These are phyloP conservation scores for Conoideocrella luteorostrata DNA, from an alignment of 2,329 filamentous ascomycete genomes.

Conservation along the genomic window DNA sequence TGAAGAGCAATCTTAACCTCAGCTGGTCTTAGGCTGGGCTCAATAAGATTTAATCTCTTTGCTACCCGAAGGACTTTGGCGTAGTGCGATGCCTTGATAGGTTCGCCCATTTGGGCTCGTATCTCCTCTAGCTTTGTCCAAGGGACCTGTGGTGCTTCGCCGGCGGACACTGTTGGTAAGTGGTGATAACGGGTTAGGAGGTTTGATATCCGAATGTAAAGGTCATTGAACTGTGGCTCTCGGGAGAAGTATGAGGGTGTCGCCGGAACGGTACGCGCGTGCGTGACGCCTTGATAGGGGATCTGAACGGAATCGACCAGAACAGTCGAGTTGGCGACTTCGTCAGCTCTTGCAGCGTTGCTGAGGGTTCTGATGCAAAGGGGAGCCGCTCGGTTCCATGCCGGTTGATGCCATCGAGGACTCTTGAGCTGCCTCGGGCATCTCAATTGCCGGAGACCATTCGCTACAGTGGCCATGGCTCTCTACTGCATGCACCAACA, in stretches of 20 bases:
- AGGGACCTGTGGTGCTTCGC: slow-evolving; percentile 64
- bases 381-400: slow-evolving; percentile 17
- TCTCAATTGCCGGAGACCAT: slow-evolving; percentile 28
- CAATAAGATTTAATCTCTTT: slow-evolving; percentile 77
- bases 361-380: slow-evolving; percentile 20
- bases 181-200: slow-evolving; percentile 66
- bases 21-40: slow-evolving; percentile 66
- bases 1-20: slow-evolving; percentile 61
- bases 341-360: slow-evolving; percentile 13
- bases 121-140: slow-evolving; percentile 80
- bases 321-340: slow-evolving; percentile 11
- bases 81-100: slow-evolving; percentile 71
- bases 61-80: slow-evolving; percentile 68
- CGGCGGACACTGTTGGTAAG: slow-evolving; percentile 61
- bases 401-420: slow-evolving; percentile 22
- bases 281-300: slow-evolving; percentile 28
- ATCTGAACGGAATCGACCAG: slow-evolving; percentile 18
- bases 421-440: slow-evolving; percentile 24
- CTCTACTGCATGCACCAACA: slow-evolving; percentile 14
- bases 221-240: slow-evolving; percentile 78
- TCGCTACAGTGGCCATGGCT: slow-evolving; percentile 30
- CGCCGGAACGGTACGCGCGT: slow-evolving; percentile 70
- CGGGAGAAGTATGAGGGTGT: slow-evolving; percentile 95
- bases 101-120: slow-evolving; percentile 63
- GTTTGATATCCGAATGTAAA: slow-evolving; percentile 65